Evolutionary conservation across 1,139 yeast genomes (phyloP), one percentile per base, ranked within the genome.

Genomic region (Fermentozyma sake): DNA sequence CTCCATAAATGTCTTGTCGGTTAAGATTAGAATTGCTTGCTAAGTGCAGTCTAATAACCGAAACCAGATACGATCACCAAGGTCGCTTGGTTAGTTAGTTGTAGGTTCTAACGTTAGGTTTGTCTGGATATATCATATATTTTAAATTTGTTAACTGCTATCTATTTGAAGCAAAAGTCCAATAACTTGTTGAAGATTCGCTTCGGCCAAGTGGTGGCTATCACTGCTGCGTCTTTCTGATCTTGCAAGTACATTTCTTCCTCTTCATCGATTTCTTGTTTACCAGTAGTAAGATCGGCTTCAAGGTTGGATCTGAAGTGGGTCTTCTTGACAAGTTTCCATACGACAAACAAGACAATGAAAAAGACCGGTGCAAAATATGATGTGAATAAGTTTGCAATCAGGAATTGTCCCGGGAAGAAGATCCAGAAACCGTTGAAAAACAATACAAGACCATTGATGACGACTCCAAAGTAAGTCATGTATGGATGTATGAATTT

Each of bases 381-480:
- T 6, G 62, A 50, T 2, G 68, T 61, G 42, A 62, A 61, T 28
- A 61, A 48, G 39, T 59, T 51, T 6, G 64, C 53, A 16, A 50
- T 65, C 2, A 56, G 35, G 27, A 59, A 56, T 24, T 56, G 45
- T 10, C 62, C 61, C 1, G 68, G 68, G 53, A 63, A 61, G 30
- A 63, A 62, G 7, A 61, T 45, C 66, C 65, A 58, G 43, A 61
- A 62, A 5, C 68, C 68, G 32, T 61, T 61, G 48, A 60, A 62
- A 24, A 61, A 41, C 22, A 61, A 44, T 13, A 61, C 55, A 19
- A 52, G 13, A 3, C 38, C 18, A 30, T 46, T 53, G 28, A 62
- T 34, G 21, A 47, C 41, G 10, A 39, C 40, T 5, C 56, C 67
- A 32, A 60, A 54, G 40, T 60, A 59, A 5, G 62, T 48, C 48